These are phyloP conservation scores for Apiospora pterosperma DNA, from an alignment of 2,329 filamentous ascomycete genomes.

Conservation along the genomic window DNA sequence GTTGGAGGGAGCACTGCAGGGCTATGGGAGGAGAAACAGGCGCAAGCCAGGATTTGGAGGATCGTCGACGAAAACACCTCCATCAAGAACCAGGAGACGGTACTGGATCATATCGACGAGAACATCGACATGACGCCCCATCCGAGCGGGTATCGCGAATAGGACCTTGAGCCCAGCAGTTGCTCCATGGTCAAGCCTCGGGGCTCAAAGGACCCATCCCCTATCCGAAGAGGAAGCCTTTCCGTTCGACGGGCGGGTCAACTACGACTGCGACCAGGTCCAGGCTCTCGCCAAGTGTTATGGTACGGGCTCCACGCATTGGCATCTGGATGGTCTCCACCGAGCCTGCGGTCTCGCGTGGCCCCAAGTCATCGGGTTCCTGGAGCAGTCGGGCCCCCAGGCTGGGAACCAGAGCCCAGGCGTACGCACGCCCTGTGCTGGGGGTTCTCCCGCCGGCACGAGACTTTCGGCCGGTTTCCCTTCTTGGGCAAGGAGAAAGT, in stretches of 20 bases:
- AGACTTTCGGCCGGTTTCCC: background rate
- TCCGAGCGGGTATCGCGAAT: background rate
- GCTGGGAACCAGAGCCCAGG: background rate
- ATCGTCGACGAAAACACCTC: background rate
- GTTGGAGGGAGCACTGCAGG: background rate
- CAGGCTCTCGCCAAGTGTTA: background rate
- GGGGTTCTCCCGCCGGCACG: background rate
- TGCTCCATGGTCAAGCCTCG: background rate
- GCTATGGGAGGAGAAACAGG: background rate
- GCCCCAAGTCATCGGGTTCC: background rate
- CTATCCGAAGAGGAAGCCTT: background rate
- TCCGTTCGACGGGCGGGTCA: background rate
- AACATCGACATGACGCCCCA: background rate
- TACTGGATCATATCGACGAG: background rate
- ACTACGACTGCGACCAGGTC: conserved; percentile 3
- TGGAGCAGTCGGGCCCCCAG: background rate
- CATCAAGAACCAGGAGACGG: background rate
- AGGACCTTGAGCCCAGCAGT: background rate
- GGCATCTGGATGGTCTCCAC: background rate
- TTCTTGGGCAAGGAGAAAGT: background rate
- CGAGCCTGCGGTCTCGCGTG: background rate
- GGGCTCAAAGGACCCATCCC: background rate
- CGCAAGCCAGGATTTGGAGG: background rate
- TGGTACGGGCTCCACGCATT: background rate
- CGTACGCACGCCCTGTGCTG: background rate